A percentile compares a stretch with the other conserved stretches of the same genome.
phyloP scores from a whole-genome alignment of 192 early-diverging fungal species.

The Dissophora ornata region DNA sequence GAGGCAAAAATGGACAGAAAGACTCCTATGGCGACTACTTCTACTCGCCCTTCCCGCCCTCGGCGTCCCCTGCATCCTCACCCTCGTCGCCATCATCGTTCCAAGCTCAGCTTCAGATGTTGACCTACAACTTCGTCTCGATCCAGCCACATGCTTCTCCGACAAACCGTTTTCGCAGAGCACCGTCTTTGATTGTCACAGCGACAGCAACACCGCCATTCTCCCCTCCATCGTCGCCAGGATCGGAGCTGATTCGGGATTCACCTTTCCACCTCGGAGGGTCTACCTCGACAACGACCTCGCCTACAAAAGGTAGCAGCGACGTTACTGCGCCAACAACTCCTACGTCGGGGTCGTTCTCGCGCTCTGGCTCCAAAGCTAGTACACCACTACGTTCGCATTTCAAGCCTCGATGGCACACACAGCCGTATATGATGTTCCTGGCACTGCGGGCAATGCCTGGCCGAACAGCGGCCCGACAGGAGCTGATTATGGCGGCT shows the following conservation, averaged over 20 bases:
- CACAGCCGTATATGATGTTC: constrained; percentile 87
- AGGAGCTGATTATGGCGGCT: constrained; percentile 77
- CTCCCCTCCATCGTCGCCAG: constrained; percentile 40
- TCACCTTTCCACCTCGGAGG: constrained; percentile 6
- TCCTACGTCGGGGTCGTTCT: constrained; percentile 12
- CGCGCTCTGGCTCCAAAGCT: not conserved
- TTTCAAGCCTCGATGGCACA: constrained; percentile 87
- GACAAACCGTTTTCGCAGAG: constrained; percentile 34
- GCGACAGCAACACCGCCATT: constrained; percentile 25
- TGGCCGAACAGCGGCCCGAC: constrained; percentile 73
- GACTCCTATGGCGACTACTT: constrained; percentile 34
- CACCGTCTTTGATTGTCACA: constrained; percentile 2
- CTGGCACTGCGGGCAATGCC: constrained; percentile 80
- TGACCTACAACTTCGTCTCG: constrained; percentile 51
- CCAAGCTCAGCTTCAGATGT: constrained; percentile 38
- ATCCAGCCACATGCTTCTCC: constrained; percentile 42
- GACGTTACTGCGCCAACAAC: not conserved
- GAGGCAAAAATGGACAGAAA: constrained; percentile 17
- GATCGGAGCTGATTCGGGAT: constrained; percentile 22
- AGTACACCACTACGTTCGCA: constrained; percentile 21
- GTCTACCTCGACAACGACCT: constrained; percentile 10
- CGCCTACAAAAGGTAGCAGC: constrained; percentile 20
- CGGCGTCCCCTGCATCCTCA: constrained; percentile 26
- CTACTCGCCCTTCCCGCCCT: constrained; percentile 41
- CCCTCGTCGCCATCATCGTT: constrained; percentile 32